Percentiles rank a stretch among this genome's conserved stretches.
Evolutionary conservation across 495 filamentous ascomycete species (phyloP).

Genomic region (Hypoxylon fragiforme): DNA sequence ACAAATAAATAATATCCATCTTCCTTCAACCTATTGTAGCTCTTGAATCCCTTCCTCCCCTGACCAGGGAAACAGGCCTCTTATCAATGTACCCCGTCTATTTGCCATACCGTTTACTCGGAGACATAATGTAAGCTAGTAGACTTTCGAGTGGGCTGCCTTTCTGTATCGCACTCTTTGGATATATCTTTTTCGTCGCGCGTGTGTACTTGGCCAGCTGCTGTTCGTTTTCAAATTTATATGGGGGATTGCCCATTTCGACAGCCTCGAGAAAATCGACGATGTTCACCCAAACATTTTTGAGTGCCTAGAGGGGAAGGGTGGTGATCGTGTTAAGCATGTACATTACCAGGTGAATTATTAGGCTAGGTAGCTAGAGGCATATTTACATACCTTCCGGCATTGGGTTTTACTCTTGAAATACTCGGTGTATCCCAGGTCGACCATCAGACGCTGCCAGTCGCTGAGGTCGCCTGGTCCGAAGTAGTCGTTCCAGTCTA

Average conservation of each 20-base stretch:
- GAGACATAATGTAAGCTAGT: constrained; percentile 12
- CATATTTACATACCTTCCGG: constrained; percentile 38
- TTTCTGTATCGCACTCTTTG: constrained; percentile 18
- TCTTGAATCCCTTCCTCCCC: neutral
- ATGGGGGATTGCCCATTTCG: constrained; percentile 6
- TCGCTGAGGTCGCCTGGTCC: constrained; percentile 36
- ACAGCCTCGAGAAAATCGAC: constrained; percentile 41
- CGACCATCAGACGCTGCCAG: constrained; percentile 43
- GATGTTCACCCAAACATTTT: constrained; percentile 44
- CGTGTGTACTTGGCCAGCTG: constrained; percentile 36
- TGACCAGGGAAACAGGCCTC: no score
- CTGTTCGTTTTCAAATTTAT: constrained; percentile 20
- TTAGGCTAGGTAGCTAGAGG: no score
- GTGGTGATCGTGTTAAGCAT: no score
- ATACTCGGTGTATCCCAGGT: constrained; percentile 36
- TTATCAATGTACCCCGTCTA: no score
- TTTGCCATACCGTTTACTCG: neutral
- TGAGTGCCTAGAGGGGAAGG: no score
- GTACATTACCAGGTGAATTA: no score
- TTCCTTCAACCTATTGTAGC: neutral
- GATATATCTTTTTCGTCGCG: constrained; percentile 20
- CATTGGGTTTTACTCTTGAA: constrained; percentile 43
- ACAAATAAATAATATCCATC: constrained; percentile 6
- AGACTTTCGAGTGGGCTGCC: constrained; percentile 37
- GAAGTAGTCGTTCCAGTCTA: constrained; percentile 37